phyloP scores from a whole-genome alignment of 345 rosid species.

The Salix exigua region DNA sequence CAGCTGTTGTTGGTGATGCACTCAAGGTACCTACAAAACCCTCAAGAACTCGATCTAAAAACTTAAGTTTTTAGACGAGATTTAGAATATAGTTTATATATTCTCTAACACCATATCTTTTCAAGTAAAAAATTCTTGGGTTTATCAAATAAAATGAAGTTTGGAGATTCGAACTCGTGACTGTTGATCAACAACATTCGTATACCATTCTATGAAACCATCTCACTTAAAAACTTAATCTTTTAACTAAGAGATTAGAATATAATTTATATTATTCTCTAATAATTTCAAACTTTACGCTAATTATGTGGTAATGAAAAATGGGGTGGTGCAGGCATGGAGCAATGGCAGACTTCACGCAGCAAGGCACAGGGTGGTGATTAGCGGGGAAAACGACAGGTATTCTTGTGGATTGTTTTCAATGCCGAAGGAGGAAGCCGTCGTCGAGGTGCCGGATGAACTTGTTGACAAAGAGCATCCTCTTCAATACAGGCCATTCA shows the following conservation, averaged over 20 bases:
- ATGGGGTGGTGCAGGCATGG: conserved; percentile 37
- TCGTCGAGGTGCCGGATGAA: conserved; percentile 29
- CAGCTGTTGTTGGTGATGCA: conserved; percentile 41
- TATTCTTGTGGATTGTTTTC: conserved; percentile 42
- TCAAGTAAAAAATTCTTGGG: too few species aligned
- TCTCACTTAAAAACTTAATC: too few species aligned
- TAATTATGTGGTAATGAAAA: neutral
- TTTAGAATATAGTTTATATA: too few species aligned
- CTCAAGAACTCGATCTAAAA: too few species aligned
- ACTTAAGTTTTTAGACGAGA: too few species aligned
- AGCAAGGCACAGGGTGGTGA: conserved; percentile 46
- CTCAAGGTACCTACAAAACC: conserved; percentile 24
- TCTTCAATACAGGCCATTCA: conserved; percentile 42
- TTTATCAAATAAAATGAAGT: too few species aligned
- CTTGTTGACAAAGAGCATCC: conserved; percentile 50
- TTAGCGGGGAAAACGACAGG: conserved; percentile 35
- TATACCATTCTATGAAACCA: too few species aligned
- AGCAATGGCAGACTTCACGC: conserved; percentile 53
- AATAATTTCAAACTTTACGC: neutral
- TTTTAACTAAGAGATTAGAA: too few species aligned
- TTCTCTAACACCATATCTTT: too few species aligned
- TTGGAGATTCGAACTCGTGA: too few species aligned
- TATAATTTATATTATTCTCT: too few species aligned
- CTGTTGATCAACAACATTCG: rapidly evolving
- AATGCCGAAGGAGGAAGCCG: conserved; percentile 35